Base-by-base conservation (phyloP, 345 rosid genomes). In the Garcia nutans region DNA sequence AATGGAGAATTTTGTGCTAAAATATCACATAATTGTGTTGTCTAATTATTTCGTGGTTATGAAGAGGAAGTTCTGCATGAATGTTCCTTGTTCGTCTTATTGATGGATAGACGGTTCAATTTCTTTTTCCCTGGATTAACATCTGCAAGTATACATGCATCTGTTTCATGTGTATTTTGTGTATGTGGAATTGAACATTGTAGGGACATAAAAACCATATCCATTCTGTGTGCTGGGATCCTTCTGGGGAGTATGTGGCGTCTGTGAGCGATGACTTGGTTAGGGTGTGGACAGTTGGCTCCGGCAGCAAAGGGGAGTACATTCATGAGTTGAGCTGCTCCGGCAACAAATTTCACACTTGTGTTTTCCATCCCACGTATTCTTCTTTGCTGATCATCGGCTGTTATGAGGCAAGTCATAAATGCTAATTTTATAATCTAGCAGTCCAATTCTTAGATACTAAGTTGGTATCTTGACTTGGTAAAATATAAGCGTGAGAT, bases 241-340 rank as follows among this genome's bases (percentile, higher is more conserved):
- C 87, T 24, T 70, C 82, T 6, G 96, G 96, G 1, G 87, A 88
- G 68, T 85, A 47, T 75, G 76, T 91, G 60, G 93, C 90, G 31
- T 85, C 96, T 12, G 89, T 89, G 72, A 89, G 96, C 63, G 91
- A 89, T 49, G 93, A 88, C 44, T 73, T 84, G 78, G 90, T 91
- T 20, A 83, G 82, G 74, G 93, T 89, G 47, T 89, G 96, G 96
- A 80, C 59, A 5, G 59, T 89, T 50, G 86, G 90, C 24, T 82
- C 93, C 23, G 79, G 87, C 55, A 45, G 59, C 81, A 86, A 85
- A 80, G 87, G 84, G 24, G 88, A 86, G 37, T 85, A 61, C 63
- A 77, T 86, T 75, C 88, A 85, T 65, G 88, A 88, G 81, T 65
- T 88, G 72, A 83, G 74, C 85, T 64, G 84, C 44, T 47, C 66